A percentile compares a stretch with the other conserved stretches of the same genome.
Conservation (phyloP, 495 filamentous ascomycete genomes). For the Sphaerosporella brunnea region DNA sequence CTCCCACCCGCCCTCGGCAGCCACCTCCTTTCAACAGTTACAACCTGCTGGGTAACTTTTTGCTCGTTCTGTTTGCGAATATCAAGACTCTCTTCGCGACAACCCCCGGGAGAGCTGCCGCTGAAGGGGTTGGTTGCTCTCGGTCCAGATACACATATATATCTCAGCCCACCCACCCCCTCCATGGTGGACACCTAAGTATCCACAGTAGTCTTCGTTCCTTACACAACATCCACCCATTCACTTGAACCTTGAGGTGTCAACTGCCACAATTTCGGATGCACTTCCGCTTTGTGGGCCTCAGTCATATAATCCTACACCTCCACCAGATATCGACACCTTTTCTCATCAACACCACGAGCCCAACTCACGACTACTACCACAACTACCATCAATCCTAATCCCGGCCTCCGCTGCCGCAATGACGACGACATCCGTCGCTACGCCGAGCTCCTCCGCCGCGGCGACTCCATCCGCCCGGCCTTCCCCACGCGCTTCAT, state of each 20-base stretch:
- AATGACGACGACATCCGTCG: not conserved
- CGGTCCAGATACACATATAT: conserved; percentile 6
- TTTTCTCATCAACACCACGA: too few relatives aligned
- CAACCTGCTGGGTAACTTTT: not conserved
- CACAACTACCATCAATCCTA: not conserved
- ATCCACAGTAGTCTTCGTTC: not conserved
- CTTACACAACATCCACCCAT: not conserved
- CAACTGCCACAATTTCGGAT: too few relatives aligned
- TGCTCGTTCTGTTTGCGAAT: not conserved
- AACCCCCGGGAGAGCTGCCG: conserved; percentile 1
- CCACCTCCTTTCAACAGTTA: not conserved
- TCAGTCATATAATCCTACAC: too few relatives aligned
- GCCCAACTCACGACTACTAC: not conserved
- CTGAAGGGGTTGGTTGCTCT: conserved; percentile 5
- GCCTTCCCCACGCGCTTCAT: conserved; percentile 26
- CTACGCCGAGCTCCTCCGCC: conserved; percentile 14
- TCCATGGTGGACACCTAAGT: not conserved
- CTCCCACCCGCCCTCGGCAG: not conserved
- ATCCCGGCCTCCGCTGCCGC: not conserved
- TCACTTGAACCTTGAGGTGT: too few relatives aligned
- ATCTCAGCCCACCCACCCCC: conserved; percentile 6
- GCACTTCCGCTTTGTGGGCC: too few relatives aligned
- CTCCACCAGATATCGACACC: too few relatives aligned
- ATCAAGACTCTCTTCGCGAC: too few relatives aligned
- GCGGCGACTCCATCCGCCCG: conserved; percentile 25